Percentiles rank a stretch among this genome's conserved stretches.
phyloP scores from a whole-genome alignment of 2,329 filamentous ascomycete species.

The Atkinsonella texensis region DNA sequence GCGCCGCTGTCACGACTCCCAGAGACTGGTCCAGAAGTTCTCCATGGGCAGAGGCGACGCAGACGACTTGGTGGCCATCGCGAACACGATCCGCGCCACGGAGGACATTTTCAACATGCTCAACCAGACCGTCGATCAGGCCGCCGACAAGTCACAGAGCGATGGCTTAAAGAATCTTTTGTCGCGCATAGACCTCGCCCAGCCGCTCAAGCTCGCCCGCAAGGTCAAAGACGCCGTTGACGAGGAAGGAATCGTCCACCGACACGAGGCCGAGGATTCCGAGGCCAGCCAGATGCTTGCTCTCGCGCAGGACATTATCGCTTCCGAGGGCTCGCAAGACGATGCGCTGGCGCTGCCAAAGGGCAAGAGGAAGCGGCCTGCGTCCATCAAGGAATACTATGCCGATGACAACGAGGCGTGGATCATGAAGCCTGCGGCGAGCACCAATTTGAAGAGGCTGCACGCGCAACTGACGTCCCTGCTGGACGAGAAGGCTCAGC shows the following conservation, averaged over 20 bases:
- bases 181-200: constrained; percentile 51
- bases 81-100: constrained; percentile 67
- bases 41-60: constrained; percentile 83
- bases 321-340: constrained; percentile 51
- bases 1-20: constrained; percentile 68
- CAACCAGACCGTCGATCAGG: constrained; percentile 10
- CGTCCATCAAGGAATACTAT: constrained; percentile 44
- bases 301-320: constrained; percentile 60
- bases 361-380: constrained; percentile 30
- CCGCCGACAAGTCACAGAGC: constrained; percentile 5
- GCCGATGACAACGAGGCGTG: constrained; percentile 47
- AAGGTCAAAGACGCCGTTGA: constrained; percentile 73
- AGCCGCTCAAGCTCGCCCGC: constrained; percentile 55
- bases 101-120: constrained; percentile 48
- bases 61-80: constrained; percentile 77
- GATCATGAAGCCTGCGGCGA: constrained; percentile 60
- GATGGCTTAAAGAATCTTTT: constrained; percentile 34
- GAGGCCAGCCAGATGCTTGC: constrained; percentile 59
- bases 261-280: constrained; percentile 65
- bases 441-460: constrained; percentile 48
- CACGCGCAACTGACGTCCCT: constrained; percentile 56
- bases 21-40: constrained; percentile 88
- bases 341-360: constrained; percentile 43
- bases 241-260: constrained; percentile 75
- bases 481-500: constrained; percentile 41